A percentile compares a stretch with the other conserved stretches of the same genome.
Conservation (phyloP, 441 rosid species). For the Euphorbia schlechtendalii region DNA sequence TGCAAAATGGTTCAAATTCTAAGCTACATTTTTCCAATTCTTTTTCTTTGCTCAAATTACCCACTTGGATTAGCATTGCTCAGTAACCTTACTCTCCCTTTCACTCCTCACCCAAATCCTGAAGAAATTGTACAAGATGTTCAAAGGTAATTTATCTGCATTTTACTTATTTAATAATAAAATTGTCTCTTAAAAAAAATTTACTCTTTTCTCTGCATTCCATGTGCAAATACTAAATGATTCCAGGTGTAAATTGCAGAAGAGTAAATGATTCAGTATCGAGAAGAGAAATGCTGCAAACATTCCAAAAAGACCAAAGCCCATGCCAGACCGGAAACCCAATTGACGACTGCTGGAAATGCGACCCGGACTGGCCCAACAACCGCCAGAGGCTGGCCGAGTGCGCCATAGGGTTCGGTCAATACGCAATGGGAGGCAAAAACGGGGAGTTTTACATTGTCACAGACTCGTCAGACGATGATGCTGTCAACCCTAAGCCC, state of each 20-base stretch:
- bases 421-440: slow-evolving; percentile 82
- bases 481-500: slow-evolving; percentile 68
- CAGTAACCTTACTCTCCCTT: slow-evolving; percentile 45
- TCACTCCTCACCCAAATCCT: slow-evolving; percentile 62
- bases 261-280: slow-evolving; percentile 67
- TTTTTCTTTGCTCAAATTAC: slow-evolving; percentile 33
- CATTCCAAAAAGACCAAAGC: slow-evolving; percentile 30
- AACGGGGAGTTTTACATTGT: slow-evolving; percentile 74
- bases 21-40: slow-evolving; percentile 53
- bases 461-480: slow-evolving; percentile 74
- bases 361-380: slow-evolving; percentile 88
- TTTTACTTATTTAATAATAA: slow-evolving; percentile 4
- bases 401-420: slow-evolving; percentile 95
- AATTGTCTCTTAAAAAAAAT: background rate
- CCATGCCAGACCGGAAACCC: slow-evolving; percentile 77
- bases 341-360: slow-evolving; percentile 94
- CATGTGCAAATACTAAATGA: too few relatives aligned
- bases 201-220: background rate
- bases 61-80: slow-evolving; percentile 34
- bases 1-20: slow-evolving; percentile 29
- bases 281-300: slow-evolving; percentile 55
- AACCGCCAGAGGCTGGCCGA: slow-evolving; percentile 80
- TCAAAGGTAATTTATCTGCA: slow-evolving; percentile 39
- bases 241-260: slow-evolving; percentile 29
- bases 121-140: slow-evolving; percentile 68